Evolutionary conservation across 345 rosid genomes (phyloP).

Genomic region (Pelargonium nanum): DNA sequence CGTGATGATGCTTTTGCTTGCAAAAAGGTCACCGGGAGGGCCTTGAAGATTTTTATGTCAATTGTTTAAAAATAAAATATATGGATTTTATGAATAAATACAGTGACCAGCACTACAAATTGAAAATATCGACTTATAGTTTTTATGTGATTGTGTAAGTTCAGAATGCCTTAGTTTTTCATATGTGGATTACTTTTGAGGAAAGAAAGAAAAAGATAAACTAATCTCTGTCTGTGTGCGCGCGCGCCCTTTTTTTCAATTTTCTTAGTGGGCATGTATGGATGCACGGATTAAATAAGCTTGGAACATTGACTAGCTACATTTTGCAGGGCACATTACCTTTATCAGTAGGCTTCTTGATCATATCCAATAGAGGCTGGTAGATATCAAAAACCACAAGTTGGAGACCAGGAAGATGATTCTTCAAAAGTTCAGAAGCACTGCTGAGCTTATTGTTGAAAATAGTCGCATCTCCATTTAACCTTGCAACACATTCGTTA

Average conservation of each 20-base stretch:
- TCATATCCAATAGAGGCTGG: constrained; percentile 66
- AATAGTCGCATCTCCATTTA: constrained; percentile 58
- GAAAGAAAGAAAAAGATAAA: no score
- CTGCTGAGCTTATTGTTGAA: constrained; percentile 64
- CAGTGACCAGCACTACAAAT: no score
- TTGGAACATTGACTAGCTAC: not conserved
- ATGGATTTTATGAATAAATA: no score
- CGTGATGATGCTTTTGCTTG: not conserved
- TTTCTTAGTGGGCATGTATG: not conserved
- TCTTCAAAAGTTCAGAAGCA: constrained; percentile 44
- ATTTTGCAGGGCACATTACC: constrained; percentile 26
- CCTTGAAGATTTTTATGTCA: not conserved
- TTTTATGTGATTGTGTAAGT: no score
- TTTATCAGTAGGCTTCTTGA: constrained; percentile 43
- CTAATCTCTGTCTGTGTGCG: no score
- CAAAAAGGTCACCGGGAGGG: not conserved
- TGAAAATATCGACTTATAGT: no score
- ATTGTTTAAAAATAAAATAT: not conserved
- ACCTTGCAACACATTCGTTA: constrained; percentile 52
- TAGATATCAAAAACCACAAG: constrained; percentile 68
- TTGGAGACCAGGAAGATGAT: constrained; percentile 58
- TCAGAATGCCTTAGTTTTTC: no score
- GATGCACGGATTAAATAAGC: not conserved
- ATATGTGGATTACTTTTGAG: no score
- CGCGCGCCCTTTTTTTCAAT: no score